Conservation (phyloP, 441 rosid species). For the Brassica balearica region DNA sequence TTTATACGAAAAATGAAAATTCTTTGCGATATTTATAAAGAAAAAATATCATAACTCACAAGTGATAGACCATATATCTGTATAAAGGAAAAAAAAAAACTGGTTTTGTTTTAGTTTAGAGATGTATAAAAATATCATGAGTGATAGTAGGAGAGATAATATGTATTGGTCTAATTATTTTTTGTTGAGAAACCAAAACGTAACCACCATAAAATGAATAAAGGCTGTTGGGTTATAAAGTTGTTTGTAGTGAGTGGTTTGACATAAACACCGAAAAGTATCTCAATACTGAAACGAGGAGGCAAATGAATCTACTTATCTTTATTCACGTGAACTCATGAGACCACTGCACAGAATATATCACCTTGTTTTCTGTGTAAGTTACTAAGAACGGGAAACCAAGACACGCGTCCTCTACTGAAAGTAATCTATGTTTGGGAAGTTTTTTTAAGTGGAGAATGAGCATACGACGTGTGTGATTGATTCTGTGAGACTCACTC, state of each 20-base stretch:
- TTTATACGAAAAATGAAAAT: not conserved
- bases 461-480: constrained; percentile 24
- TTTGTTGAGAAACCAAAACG: not conserved
- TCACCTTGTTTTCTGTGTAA: not conserved
- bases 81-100: not conserved
- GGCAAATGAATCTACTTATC: not conserved
- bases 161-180: not conserved
- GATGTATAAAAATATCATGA: not conserved
- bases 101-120: not conserved
- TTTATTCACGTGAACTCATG: constrained; percentile 8
- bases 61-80: not conserved
- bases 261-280: not conserved
- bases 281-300: not conserved
- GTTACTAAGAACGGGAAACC: not conserved
- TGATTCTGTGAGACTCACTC: constrained; percentile 19
- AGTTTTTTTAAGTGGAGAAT: constrained; percentile 4
- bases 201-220: not conserved
- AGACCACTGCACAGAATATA: not conserved
- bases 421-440: not conserved
- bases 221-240: not conserved
- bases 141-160: not conserved
- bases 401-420: not conserved
- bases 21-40: not conserved
- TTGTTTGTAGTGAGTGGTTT: not conserved
- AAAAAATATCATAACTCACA: not conserved